A percentile compares a stretch with the other conserved stretches of the same genome.
These are phyloP conservation scores for Mycosphaerelloides madeirae DNA, from an alignment of 2,329 filamentous ascomycete species.

Conservation along the genomic window DNA sequence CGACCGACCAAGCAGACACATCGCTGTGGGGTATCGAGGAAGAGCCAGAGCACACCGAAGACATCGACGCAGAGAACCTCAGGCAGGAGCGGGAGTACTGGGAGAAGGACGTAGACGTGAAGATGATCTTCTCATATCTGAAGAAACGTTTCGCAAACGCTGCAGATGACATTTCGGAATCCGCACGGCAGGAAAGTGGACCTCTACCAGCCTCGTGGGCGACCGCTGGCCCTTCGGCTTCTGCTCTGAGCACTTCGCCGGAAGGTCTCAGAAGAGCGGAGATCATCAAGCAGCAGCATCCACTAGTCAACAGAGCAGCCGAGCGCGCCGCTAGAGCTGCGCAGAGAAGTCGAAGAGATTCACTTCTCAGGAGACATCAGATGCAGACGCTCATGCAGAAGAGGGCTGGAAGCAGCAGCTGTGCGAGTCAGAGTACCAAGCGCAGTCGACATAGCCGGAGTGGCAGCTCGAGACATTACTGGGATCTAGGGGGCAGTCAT, in stretches of 20 bases:
- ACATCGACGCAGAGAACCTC: constrained; percentile 20
- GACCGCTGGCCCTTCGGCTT: constrained; percentile 27
- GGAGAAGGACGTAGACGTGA: constrained; percentile 87
- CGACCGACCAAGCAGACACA: constrained; percentile 43
- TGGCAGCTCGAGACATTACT: constrained; percentile 74
- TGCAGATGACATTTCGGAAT: constrained; percentile 7
- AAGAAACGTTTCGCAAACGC: constrained; percentile 63
- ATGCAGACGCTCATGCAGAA: constrained; percentile 40
- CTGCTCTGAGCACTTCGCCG: constrained; percentile 41
- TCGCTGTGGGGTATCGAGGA: constrained; percentile 65
- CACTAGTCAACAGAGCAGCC: constrained; percentile 63
- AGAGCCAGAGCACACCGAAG: constrained; percentile 40
- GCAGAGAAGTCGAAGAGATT: constrained; percentile 13
- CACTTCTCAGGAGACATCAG: constrained; percentile 27
- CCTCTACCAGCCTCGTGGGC: constrained; percentile 33
- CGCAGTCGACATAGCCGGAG: constrained; percentile 56
- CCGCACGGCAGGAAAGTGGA: constrained; percentile 22
- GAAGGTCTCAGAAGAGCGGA: constrained; percentile 73
- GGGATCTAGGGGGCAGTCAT: constrained; percentile 75
- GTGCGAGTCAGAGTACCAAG: constrained; percentile 81
- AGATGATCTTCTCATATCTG: constrained; percentile 85
- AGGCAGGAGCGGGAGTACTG: constrained; percentile 67
- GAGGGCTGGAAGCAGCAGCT: constrained; percentile 54
- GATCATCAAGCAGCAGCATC: constrained; percentile 82
- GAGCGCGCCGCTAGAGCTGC: constrained; percentile 29